These are phyloP conservation scores for Leucocoprinus leucothites DNA, from an alignment of 768 basidiomycete genomes.

Conservation along the genomic window DNA sequence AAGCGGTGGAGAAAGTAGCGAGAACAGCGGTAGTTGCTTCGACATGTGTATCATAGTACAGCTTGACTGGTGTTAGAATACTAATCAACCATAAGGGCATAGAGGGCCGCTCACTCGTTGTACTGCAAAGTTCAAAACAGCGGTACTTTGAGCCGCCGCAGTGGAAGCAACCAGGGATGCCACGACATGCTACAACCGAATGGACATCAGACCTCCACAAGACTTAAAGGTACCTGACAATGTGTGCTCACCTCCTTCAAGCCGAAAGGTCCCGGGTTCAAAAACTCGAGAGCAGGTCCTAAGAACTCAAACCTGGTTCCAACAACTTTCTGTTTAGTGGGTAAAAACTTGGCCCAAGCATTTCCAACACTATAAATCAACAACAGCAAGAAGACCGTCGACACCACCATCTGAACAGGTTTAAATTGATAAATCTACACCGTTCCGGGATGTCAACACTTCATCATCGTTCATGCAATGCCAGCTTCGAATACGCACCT, in stretches of 20 bases:
- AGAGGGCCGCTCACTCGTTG: slow-evolving; percentile 41
- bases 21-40: slow-evolving; percentile 54
- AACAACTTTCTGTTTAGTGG: slow-evolving; percentile 36
- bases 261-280: slow-evolving; percentile 57
- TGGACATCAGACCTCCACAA: neutral
- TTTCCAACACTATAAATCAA: slow-evolving; percentile 49
- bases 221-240: neutral
- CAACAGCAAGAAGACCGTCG: slow-evolving; percentile 55
- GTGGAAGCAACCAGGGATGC: slow-evolving; percentile 56
- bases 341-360: slow-evolving; percentile 47
- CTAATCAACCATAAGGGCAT: neutral
- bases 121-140: slow-evolving; percentile 60
- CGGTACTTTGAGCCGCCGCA: slow-evolving; percentile 48
- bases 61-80: slow-evolving; percentile 24
- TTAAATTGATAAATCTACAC: slow-evolving; percentile 27
- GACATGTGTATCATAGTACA: slow-evolving; percentile 58
- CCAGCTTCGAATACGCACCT: slow-evolving; percentile 31
- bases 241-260: slow-evolving; percentile 50
- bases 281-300: slow-evolving; percentile 37
- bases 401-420: slow-evolving; percentile 48
- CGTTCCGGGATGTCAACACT: neutral
- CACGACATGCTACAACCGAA: slow-evolving; percentile 46
- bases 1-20: slow-evolving; percentile 61
- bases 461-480: neutral
- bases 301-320: slow-evolving; percentile 41